Evolutionary conservation across 108 stramenopile species (phyloP), one percentile per base, ranked within the genome.

Genomic region (Cylindrotheca closterium): DNA sequence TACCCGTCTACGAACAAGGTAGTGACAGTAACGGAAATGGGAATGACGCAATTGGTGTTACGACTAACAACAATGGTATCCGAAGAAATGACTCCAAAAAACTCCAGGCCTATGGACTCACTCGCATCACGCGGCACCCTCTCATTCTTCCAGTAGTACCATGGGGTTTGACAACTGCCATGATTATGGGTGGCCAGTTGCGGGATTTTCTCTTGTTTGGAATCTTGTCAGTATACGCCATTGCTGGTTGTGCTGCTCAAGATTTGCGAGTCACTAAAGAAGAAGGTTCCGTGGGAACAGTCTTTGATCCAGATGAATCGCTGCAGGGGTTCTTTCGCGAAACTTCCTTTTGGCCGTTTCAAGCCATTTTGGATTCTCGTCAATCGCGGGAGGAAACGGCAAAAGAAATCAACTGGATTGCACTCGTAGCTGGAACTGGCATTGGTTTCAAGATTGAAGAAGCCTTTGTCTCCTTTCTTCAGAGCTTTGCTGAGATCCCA

Each of bases 261-360:
- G 82, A 83, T 71, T 61, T 83, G 24, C 73, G 82, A 24, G 70
- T 80, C 2, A 68, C 75, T 28, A 57, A 79, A 27, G 65, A 83
- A 61, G 82, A 83, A 54, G 82, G 82, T 21, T 83, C 82, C 15
- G 77, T 83, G 2, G 82, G 82, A 23, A 83, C 82, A 26, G 79
- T 80, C 22, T 78, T 83, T 31, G 34, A 59, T 21, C 51, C 54
- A 19, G 54, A 75, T 19, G 26, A 26, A 4, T 23, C 34, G 18
- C 50, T 83, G 28, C 60, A 51, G 42, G 27, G 12, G 1, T 83
- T 83, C 55, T 80, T 77, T 52, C 62, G 71, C 23, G 51, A 65
- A 33, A 83, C 81, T 2, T 79, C 81, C 18, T 83, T 83, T 69
- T 25, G 73, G 17, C 81, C 81, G 0, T 79, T 83, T 63, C 52